These are phyloP conservation scores for Bonia amplexicaulis DNA, from an alignment of 176 grass and related monocot species.

Conservation along the genomic window DNA sequence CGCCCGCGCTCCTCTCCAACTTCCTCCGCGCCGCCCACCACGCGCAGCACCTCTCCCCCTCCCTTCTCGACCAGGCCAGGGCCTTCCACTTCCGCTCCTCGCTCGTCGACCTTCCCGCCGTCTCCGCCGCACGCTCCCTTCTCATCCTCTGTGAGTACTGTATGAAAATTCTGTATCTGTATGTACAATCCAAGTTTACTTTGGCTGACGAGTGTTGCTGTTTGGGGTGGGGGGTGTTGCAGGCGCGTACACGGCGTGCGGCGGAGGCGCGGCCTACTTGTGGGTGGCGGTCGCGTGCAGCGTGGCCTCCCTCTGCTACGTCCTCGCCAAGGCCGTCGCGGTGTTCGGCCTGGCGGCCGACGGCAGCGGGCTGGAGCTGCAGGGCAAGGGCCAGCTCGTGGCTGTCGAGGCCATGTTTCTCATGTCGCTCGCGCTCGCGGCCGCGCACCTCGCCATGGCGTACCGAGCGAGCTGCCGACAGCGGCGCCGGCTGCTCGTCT, in stretches of 20 bases:
- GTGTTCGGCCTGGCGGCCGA: slow-evolving; percentile 26
- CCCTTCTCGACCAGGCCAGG: slow-evolving; percentile 33
- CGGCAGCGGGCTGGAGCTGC: slow-evolving; percentile 9
- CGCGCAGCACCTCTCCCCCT: not conserved
- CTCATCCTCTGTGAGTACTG: slow-evolving; percentile 67
- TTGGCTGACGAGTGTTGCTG: not conserved
- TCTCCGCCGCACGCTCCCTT: slow-evolving; percentile 71
- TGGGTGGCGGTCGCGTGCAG: slow-evolving; percentile 64
- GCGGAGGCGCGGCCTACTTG: slow-evolving; percentile 53
- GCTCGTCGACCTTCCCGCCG: slow-evolving; percentile 67
- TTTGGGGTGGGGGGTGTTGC: not conserved
- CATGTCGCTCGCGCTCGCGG: slow-evolving; percentile 61
- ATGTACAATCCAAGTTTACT: not conserved
- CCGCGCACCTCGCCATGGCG: slow-evolving; percentile 70
- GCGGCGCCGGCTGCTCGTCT: slow-evolving; percentile 71
- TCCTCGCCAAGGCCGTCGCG: slow-evolving; percentile 57
- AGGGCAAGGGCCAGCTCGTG: slow-evolving; percentile 36
- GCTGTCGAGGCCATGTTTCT: slow-evolving; percentile 80
- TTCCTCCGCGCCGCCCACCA: slow-evolving; percentile 14
- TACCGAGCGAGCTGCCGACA: slow-evolving; percentile 76
- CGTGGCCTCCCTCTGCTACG: slow-evolving; percentile 57
- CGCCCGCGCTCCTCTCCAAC: slow-evolving; percentile 58
- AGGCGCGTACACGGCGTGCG: slow-evolving; percentile 64
- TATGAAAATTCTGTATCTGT: not conserved
- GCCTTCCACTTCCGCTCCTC: slow-evolving; percentile 66